Base-by-base conservation (phyloP, 148 eudicot species). In the Diospyros lotus region DNA sequence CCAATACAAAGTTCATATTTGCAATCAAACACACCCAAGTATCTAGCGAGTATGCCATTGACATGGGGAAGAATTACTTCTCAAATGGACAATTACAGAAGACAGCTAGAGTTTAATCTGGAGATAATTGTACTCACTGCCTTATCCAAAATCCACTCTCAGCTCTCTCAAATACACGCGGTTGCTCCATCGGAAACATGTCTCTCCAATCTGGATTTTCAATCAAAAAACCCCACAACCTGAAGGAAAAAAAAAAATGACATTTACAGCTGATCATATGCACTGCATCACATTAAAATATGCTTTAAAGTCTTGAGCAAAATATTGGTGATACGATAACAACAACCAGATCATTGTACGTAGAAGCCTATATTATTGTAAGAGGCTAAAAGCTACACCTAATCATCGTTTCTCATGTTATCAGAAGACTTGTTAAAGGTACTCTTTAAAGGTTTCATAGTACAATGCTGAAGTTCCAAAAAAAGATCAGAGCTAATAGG, bases 211-310 rank as follows among this genome's bases (percentile, higher is more conserved):
- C 83, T 17, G 90, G 91, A 76, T 87, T 83, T 68, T 73, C 79
- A 70, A 88, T 87, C 86, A 92, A 75, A 85, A 86, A 90, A 60
- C 86, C 87, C 82, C 86, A 90, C 70, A 68, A 66, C 90, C 98
- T 92, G 82, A 17, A 75, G 51, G 68, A 78, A 42, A 5, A 61
- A 77, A 77, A 66, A n/a, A 71, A n/a, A 45, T 58, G 70, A 46
- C 70, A 12, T 53, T 53, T 2, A 10, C 60, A 64, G 42, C 9
- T 17, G 71, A 58, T n/a, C 28, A 28, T 38, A 15, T 64, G 39
- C 59, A 60, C 13, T 58, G 18, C 14, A 6, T 55, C 48, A 28
- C 6, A 44, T 50, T 15, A 38, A 28, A 58, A 54, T 45, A 42
- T 40, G 52, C 45, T 9, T 6, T 38, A 45, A 45, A 28, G 28